phyloP scores from a whole-genome alignment of 805 yeast genomes.

The Pachysolen tannophilus region DNA sequence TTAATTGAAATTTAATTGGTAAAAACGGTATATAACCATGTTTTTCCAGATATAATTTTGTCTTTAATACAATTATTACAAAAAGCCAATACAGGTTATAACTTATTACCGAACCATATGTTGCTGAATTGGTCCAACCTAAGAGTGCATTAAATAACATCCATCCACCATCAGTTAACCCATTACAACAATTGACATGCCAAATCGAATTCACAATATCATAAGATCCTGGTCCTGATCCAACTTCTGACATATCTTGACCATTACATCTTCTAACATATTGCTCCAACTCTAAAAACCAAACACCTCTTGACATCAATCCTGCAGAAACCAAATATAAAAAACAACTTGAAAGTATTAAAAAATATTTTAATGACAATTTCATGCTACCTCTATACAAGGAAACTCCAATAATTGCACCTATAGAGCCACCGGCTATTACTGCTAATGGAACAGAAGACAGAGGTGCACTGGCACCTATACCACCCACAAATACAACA shows the following conservation, averaged over 20 bases:
- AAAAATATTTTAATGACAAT: conserved; percentile 64
- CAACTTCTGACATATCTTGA: conserved; percentile 78
- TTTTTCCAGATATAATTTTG: conserved; percentile 40
- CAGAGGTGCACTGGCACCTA: conserved; percentile 66
- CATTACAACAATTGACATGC: conserved; percentile 95
- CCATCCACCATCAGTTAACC: conserved; percentile 89
- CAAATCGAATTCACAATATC: conserved; percentile 73
- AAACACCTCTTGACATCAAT: conserved; percentile 74
- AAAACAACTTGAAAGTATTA: conserved; percentile 71
- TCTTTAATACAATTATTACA: conserved; percentile 35
- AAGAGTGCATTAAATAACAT: conserved; percentile 82
- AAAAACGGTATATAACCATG: conserved; percentile 52
- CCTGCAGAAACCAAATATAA: conserved; percentile 85
- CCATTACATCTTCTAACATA: conserved; percentile 74
- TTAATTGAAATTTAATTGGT: conserved; percentile 56
- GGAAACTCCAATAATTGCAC: conserved; percentile 54
- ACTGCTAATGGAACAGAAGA: conserved; percentile 60
- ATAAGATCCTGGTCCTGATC: conserved; percentile 91
- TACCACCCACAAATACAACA: conserved; percentile 85
- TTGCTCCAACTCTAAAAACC: conserved; percentile 79
- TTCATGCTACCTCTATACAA: conserved; percentile 77
- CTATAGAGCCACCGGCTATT: conserved; percentile 47
- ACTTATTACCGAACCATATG: conserved; percentile 76
- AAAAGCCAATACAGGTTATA: conserved; percentile 66
- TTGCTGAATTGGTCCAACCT: conserved; percentile 94